Evolutionary conservation across 768 basidiomycete species (phyloP).

Genomic region (Tricholoma flavovirens): DNA sequence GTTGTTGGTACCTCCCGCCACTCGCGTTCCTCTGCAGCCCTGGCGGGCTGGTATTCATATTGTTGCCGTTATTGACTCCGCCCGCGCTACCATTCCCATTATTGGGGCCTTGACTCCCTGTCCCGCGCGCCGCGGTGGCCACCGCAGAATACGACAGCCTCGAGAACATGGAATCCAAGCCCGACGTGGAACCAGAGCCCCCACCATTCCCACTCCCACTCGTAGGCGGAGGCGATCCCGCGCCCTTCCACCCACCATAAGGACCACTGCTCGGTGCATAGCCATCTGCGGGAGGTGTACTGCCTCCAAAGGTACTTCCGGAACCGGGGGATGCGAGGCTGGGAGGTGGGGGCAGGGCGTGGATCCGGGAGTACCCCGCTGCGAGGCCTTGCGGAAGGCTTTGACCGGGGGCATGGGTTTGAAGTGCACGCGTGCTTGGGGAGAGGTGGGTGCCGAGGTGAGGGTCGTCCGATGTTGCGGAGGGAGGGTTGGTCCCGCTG

Average conservation of each 20-base stretch:
- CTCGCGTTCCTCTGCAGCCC: conserved; percentile 34
- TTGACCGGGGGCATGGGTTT: conserved; percentile 86
- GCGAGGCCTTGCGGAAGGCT: conserved; percentile 89
- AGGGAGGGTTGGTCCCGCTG: conserved; percentile 3
- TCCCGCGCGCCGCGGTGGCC: conserved; percentile 14
- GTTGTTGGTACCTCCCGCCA: conserved; percentile 30
- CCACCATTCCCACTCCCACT: conserved; percentile 2
- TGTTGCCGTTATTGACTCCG: conserved; percentile 12
- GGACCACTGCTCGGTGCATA: conserved; percentile 21
- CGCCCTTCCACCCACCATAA: conserved; percentile 21
- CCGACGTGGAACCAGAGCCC: neutral
- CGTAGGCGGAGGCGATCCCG: conserved; percentile 16
- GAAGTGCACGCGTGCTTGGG: conserved; percentile 73
- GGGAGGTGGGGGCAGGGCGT: conserved; percentile 52
- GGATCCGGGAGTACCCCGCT: conserved; percentile 85
- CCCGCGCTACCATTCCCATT: conserved; percentile 3
- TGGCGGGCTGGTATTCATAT: conserved; percentile 25
- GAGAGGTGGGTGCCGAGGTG: conserved; percentile 33
- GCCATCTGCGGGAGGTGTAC: conserved; percentile 9
- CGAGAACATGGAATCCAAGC: conserved; percentile 50
- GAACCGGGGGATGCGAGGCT: conserved; percentile 30
- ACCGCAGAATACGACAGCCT: conserved; percentile 48
- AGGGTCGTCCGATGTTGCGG: conserved; percentile 9
- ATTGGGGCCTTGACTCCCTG: conserved; percentile 15
- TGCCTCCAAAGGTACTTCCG: conserved; percentile 15